phyloP scores from a whole-genome alignment of 768 basidiomycete species.

The Lentinula sp. region DNA sequence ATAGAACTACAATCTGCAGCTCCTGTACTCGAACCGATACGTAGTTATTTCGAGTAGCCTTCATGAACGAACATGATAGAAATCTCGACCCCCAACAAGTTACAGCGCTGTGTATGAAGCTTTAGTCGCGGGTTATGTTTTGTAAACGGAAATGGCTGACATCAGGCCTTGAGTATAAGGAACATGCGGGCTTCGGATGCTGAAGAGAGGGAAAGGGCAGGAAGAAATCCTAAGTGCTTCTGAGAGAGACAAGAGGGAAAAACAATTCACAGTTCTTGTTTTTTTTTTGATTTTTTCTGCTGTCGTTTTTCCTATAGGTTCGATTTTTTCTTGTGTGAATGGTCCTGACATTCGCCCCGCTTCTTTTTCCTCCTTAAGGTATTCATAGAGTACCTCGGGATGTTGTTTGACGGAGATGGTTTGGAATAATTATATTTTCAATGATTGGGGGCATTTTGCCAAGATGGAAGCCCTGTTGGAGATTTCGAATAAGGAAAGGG shows the following conservation, averaged over 20 bases:
- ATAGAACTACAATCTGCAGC: too few species aligned
- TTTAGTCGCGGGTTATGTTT: too few species aligned
- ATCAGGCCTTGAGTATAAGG: slow-evolving; percentile 62
- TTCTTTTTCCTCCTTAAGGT: neutral
- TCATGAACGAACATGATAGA: too few species aligned
- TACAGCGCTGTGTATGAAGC: too few species aligned
- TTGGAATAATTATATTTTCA: slow-evolving; percentile 7
- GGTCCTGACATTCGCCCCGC: too few species aligned
- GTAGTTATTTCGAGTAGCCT: too few species aligned
- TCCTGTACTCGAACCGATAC: too few species aligned
- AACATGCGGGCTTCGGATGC: slow-evolving; percentile 34
- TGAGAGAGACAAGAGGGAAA: neutral
- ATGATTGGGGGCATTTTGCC: slow-evolving; percentile 20
- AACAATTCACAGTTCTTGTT: neutral
- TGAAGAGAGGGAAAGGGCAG: neutral
- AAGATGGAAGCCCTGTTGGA: slow-evolving; percentile 25
- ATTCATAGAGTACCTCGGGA: neutral
- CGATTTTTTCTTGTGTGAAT: neutral
- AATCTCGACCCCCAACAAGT: too few species aligned
- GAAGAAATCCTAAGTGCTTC: slow-evolving; percentile 1
- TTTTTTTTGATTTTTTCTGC: too few species aligned
- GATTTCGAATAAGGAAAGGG: slow-evolving; percentile 21
- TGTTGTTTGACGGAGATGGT: slow-evolving; percentile 7
- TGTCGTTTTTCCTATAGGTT: neutral
- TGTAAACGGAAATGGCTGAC: slow-evolving; percentile 59